Conservation (phyloP, 2,329 filamentous ascomycete species). For the Fonsecaea multimorphosa region DNA sequence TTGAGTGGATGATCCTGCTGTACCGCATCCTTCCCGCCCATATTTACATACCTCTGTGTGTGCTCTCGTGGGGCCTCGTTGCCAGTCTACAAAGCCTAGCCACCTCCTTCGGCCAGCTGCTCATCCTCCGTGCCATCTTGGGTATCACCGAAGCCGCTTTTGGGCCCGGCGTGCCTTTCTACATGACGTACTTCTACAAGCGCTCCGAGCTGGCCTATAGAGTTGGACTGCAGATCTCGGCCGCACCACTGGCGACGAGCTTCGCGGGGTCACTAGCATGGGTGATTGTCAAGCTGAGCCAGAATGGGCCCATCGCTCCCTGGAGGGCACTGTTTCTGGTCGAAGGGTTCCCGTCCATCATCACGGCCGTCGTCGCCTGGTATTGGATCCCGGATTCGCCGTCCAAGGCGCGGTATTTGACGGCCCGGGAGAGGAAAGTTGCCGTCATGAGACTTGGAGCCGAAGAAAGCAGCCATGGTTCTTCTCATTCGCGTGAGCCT, state of each 20-base stretch:
- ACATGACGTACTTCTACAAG: constrained; percentile 68
- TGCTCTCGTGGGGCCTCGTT: constrained; percentile 77
- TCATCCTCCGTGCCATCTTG: constrained; percentile 50
- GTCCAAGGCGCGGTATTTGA: constrained; percentile 67
- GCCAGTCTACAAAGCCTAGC: constrained; percentile 67
- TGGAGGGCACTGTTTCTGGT: constrained; percentile 86
- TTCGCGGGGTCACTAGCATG: constrained; percentile 80
- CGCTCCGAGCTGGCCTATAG: constrained; percentile 79
- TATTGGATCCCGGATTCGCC: constrained; percentile 77
- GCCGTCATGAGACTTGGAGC: constrained; percentile 65
- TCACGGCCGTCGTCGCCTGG: constrained; percentile 77
- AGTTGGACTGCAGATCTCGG: constrained; percentile 85
- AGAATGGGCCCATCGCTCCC: constrained; percentile 71
- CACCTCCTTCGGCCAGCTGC: constrained; percentile 60
- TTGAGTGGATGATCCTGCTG: constrained; percentile 71
- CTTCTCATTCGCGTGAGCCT: not conserved
- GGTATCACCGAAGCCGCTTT: constrained; percentile 68
- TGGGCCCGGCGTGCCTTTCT: constrained; percentile 68
- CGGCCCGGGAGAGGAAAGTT: constrained; percentile 68
- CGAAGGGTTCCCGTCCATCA: constrained; percentile 82
- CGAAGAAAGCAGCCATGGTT: constrained; percentile 26
- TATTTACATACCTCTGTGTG: constrained; percentile 65
- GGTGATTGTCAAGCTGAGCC: constrained; percentile 73
- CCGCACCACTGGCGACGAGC: constrained; percentile 65
- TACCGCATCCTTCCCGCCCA: constrained; percentile 66